These are phyloP conservation scores for Verticillium albo-atrum DNA, from an alignment of 2,329 filamentous ascomycete genomes.

Conservation along the genomic window DNA sequence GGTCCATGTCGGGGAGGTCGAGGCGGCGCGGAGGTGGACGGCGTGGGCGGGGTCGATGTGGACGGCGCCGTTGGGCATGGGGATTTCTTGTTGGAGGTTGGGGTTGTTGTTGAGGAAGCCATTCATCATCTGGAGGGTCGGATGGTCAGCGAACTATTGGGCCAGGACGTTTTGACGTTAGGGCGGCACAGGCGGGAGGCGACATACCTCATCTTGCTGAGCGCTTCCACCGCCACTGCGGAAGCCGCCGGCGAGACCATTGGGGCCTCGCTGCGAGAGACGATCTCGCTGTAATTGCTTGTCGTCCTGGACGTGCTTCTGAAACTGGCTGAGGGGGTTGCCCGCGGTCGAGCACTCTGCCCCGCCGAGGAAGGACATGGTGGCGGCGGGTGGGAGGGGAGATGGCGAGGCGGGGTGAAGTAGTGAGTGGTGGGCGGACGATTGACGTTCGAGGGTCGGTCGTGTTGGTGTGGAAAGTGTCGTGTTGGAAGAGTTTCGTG, in stretches of 20 bases:
- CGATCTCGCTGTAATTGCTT: slow-evolving; percentile 91
- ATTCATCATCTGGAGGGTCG: slow-evolving; percentile 75
- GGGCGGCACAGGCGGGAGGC: background rate
- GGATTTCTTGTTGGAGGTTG: slow-evolving; percentile 50
- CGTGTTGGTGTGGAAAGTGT: background rate
- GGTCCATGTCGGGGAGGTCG: slow-evolving; percentile 50
- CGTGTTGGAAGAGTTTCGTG: background rate
- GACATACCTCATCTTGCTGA: slow-evolving; percentile 68
- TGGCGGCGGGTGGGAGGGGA: slow-evolving; percentile 32
- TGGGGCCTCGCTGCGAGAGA: slow-evolving; percentile 70
- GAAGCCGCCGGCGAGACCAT: slow-evolving; percentile 70
- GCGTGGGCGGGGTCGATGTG: slow-evolving; percentile 45
- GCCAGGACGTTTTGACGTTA: too few species aligned
- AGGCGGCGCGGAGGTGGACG: slow-evolving; percentile 47
- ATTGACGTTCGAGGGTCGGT: background rate
- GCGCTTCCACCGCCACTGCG: slow-evolving; percentile 65
- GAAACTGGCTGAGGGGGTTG: slow-evolving; percentile 95
- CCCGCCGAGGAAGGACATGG: slow-evolving; percentile 97
- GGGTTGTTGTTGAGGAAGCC: slow-evolving; percentile 81
- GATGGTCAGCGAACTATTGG: background rate
- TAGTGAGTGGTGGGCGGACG: background rate
- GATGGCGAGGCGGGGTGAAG: background rate
- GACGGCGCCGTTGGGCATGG: slow-evolving; percentile 43
- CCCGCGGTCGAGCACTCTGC: slow-evolving; percentile 94
- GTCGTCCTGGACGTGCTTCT: slow-evolving; percentile 95